Evolutionary conservation across 805 yeast species (phyloP).

Genomic region (Teunomyces barrocoloradensis): DNA sequence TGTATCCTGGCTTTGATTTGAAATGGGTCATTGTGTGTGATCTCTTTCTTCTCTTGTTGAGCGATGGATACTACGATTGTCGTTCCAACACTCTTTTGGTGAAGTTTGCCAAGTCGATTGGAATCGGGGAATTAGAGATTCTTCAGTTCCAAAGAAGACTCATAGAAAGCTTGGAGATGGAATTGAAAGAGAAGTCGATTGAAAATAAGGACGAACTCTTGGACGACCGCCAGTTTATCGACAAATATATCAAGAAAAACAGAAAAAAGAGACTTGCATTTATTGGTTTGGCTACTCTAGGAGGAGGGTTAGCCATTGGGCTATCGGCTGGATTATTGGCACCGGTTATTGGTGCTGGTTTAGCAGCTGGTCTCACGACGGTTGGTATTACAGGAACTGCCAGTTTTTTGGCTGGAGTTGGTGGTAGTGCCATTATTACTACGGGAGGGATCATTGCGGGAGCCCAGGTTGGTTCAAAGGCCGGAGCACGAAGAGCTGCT

Average conservation of each 20-base stretch:
- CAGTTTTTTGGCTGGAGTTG: constrained; percentile 92
- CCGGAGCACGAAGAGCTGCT: constrained; percentile 85
- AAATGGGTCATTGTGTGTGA: constrained; percentile 96
- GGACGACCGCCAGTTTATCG: constrained; percentile 75
- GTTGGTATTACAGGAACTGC: constrained; percentile 93
- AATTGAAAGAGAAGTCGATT: constrained; percentile 43
- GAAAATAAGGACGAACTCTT: constrained; percentile 71
- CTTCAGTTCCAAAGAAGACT: constrained; percentile 87
- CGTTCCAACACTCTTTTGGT: constrained; percentile 81
- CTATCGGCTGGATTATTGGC: constrained; percentile 93
- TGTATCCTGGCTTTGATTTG: constrained; percentile 49
- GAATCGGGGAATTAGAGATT: constrained; percentile 63
- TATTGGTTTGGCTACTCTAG: constrained; percentile 92
- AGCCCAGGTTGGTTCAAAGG: constrained; percentile 79
- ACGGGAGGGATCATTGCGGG: constrained; percentile 90
- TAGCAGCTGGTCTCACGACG: constrained; percentile 95
- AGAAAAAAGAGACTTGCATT: constrained; percentile 70
- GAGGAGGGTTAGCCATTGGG: constrained; percentile 93
- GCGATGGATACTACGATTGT: constrained; percentile 85
- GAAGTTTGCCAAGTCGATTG: constrained; percentile 61
- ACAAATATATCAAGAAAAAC: constrained; percentile 64
- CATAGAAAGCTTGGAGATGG: constrained; percentile 86
- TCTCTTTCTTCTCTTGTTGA: constrained; percentile 70
- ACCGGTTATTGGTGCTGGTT: constrained; percentile 97
- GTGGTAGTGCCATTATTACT: constrained; percentile 93